Conservation (phyloP, 108 stramenopile species). For the Cylindrotheca fusiformis region DNA sequence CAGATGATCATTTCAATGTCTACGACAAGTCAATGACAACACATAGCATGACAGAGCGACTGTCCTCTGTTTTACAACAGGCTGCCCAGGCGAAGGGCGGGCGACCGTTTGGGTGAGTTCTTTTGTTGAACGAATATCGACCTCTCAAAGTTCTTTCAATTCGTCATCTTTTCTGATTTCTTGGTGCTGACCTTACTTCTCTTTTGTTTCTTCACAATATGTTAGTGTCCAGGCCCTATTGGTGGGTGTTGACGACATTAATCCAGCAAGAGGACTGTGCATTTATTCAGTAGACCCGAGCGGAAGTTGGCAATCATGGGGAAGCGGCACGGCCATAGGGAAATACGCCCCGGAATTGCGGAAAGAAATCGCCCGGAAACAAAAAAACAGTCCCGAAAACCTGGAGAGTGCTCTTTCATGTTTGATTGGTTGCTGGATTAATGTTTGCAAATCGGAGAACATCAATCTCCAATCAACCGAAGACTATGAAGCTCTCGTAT, state of each 20-base stretch:
- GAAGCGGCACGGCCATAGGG: constrained; percentile 30
- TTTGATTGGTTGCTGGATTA: constrained; percentile 20
- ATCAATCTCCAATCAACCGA: constrained; percentile 6
- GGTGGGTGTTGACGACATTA: constrained; percentile 19
- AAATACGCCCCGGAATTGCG: constrained; percentile 17
- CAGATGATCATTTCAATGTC: constrained; percentile 15
- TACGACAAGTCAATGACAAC: constrained; percentile 19
- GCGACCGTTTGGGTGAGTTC: constrained; percentile 23
- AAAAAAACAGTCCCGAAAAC: neutral
- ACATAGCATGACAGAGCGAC: constrained; percentile 19
- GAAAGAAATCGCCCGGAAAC: constrained; percentile 12
- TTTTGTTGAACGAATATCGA: neutral
- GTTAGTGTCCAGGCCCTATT: constrained; percentile 22
- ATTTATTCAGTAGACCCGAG: constrained; percentile 33
- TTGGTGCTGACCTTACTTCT: neutral
- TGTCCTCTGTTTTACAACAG: constrained; percentile 13
- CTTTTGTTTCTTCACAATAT: neutral
- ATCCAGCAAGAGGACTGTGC: constrained; percentile 10
- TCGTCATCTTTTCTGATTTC: too few relatives aligned
- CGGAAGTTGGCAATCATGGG: constrained; percentile 37
- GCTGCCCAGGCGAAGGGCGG: constrained; percentile 12
- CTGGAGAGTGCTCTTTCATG: constrained; percentile 9
- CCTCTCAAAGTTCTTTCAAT: neutral
- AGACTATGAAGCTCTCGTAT: constrained; percentile 20
- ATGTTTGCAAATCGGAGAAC: constrained; percentile 11